Evolutionary conservation across 73 alveolate genomes (phyloP).

Genomic region (Durusdinium trenchii): DNA sequence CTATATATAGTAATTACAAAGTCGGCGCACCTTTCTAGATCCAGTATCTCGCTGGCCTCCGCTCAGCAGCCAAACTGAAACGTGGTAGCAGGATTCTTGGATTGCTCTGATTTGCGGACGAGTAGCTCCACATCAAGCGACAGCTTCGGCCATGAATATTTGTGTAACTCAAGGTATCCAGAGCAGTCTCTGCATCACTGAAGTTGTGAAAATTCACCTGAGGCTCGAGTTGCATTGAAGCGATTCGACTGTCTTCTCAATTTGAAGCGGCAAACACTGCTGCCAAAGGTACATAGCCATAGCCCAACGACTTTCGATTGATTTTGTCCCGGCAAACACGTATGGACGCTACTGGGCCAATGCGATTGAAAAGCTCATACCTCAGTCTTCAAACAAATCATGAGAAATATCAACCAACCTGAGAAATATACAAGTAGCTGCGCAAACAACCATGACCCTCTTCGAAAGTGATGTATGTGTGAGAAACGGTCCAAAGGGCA

Average conservation of each 20-base stretch:
- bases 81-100: neutral
- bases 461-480: neutral
- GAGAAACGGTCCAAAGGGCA: neutral
- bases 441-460: neutral
- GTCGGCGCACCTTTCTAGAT: conserved; percentile 23
- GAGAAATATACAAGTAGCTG: too few relatives aligned
- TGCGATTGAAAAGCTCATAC: conserved; percentile 78
- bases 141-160: conserved; percentile 93
- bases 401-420: too few relatives aligned
- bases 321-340: conserved; percentile 86
- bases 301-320: conserved; percentile 59
- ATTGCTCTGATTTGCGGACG: neutral
- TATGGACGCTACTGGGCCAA: conserved; percentile 87
- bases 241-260: too few relatives aligned
- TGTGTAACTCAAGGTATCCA: conserved; percentile 59
- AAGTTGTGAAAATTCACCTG: conserved; percentile 81
- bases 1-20: too few relatives aligned
- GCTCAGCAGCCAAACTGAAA: too few relatives aligned
- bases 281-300: conserved; percentile 72
- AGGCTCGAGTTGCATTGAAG: neutral
- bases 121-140: conserved; percentile 87
- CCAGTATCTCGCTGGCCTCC: conserved; percentile 89
- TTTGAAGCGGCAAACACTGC: neutral
- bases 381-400: neutral
- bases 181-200: conserved; percentile 83